phyloP scores from a whole-genome alignment of 164 flowering plant species.

The Nymphaea colorata region DNA sequence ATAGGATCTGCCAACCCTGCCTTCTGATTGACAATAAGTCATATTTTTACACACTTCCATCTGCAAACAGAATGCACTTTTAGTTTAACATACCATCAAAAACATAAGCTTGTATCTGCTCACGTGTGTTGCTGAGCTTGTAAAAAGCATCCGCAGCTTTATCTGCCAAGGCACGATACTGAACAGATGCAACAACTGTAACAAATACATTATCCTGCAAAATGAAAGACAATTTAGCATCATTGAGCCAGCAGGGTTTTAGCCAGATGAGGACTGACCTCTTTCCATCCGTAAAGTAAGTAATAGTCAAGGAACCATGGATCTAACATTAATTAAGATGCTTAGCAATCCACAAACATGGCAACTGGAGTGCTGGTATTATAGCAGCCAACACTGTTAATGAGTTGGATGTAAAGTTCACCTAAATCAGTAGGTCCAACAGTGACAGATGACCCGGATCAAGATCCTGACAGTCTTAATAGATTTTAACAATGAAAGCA shows the following conservation, averaged over 20 bases:
- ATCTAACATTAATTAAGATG: background rate
- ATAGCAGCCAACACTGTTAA: too few species aligned
- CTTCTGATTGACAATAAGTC: too few species aligned
- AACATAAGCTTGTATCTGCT: slow-evolving; percentile 68
- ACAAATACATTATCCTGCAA: slow-evolving; percentile 80
- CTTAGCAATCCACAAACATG: background rate
- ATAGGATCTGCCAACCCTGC: too few species aligned
- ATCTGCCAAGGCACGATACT: slow-evolving; percentile 64
- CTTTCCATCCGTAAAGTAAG: background rate
- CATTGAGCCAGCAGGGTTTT: background rate
- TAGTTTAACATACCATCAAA: slow-evolving; percentile 50
- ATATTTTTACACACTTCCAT: background rate
- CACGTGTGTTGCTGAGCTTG: slow-evolving; percentile 68
- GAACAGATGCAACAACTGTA: slow-evolving; percentile 71
- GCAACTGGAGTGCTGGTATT: background rate
- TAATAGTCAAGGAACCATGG: background rate
- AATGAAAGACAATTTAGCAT: background rate
- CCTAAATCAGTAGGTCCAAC: too few species aligned
- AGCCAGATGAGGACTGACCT: background rate
- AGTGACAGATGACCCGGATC: too few species aligned
- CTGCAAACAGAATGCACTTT: background rate
- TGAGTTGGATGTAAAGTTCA: too few species aligned
- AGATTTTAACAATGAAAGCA: too few species aligned
- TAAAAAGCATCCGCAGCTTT: slow-evolving; percentile 68
- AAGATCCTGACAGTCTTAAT: too few species aligned